Evolutionary conservation across 495 filamentous ascomycete species (phyloP).

Genomic region (Physcia stellaris): DNA sequence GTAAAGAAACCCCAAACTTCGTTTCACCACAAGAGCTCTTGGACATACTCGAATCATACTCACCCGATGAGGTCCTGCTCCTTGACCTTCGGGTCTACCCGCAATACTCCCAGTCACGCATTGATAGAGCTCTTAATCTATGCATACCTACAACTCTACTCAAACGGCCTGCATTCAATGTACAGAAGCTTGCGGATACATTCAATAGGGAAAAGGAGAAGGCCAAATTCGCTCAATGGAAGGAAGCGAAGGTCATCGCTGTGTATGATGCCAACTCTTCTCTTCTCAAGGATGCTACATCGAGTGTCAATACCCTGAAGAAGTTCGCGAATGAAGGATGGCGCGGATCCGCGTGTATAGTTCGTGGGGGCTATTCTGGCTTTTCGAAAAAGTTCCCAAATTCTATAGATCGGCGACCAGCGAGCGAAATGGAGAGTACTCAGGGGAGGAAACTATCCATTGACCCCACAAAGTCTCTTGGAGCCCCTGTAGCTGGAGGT

Average conservation of each 20-base stretch:
- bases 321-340: constrained; percentile 85
- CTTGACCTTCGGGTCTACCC: constrained; percentile 84
- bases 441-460: constrained; percentile 26
- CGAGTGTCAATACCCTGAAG: constrained; percentile 73
- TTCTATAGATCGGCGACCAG: constrained; percentile 19
- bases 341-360: constrained; percentile 54
- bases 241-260: constrained; percentile 55
- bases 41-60: constrained; percentile 45
- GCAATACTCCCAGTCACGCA: constrained; percentile 61
- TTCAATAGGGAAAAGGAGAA: constrained; percentile 66
- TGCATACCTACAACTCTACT: constrained; percentile 92
- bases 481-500: constrained; percentile 72
- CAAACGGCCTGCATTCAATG: constrained; percentile 81
- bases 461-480: constrained; percentile 35
- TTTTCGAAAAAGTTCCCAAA: constrained; percentile 38
- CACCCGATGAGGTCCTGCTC: constrained; percentile 47
- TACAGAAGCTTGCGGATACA: constrained; percentile 78
- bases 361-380: constrained; percentile 44
- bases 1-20: constrained; percentile 27
- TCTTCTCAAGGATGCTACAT: constrained; percentile 60
- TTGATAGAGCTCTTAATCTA: constrained; percentile 70
- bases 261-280: constrained; percentile 73
- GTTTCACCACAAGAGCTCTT: constrained; percentile 51
- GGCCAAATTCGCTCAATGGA: constrained; percentile 65
- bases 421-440: constrained; percentile 9